Evolutionary conservation across 2,329 filamentous ascomycete species (phyloP).

Genomic region (Alternaria sp.): DNA sequence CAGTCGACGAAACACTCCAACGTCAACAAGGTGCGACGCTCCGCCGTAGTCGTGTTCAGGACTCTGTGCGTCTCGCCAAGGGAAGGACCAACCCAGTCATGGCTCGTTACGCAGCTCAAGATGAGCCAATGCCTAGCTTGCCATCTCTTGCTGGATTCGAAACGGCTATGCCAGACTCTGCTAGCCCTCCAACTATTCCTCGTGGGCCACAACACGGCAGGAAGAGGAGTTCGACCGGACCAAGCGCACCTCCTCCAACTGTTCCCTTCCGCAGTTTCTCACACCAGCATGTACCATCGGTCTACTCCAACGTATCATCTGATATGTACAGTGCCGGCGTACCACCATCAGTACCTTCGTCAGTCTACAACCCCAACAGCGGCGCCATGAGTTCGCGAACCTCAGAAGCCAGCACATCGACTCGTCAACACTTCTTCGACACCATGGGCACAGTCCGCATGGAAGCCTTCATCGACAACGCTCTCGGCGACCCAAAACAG

Average conservation of each 20-base stretch:
- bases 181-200: conserved; percentile 74
- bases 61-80: conserved; percentile 90
- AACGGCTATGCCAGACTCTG: conserved; percentile 64
- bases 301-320: conserved; percentile 49
- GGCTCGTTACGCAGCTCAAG: conserved; percentile 42
- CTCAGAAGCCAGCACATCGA: conserved; percentile 57
- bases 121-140: conserved; percentile 41
- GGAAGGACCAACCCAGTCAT: conserved; percentile 57
- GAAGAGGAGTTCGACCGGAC: conserved; percentile 88
- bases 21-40: conserved; percentile 46
- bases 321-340: conserved; percentile 44
- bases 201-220: conserved; percentile 76
- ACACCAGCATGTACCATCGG: conserved; percentile 49
- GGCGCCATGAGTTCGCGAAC: conserved; percentile 58
- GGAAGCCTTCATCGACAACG: conserved; percentile 87
- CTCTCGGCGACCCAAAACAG: conserved; percentile 33
- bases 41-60: conserved; percentile 71
- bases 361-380: conserved; percentile 49
- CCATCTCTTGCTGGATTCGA: conserved; percentile 38
- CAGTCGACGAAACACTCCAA: conserved; percentile 46
- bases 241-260: conserved; percentile 71
- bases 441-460: conserved; percentile 89
- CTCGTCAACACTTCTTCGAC: conserved; percentile 74
- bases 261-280: conserved; percentile 80
- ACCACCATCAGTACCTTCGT: conserved; percentile 46